These are phyloP conservation scores for Flaveria trinervia DNA, from an alignment of 129 eudicot genomes.

Conservation along the genomic window DNA sequence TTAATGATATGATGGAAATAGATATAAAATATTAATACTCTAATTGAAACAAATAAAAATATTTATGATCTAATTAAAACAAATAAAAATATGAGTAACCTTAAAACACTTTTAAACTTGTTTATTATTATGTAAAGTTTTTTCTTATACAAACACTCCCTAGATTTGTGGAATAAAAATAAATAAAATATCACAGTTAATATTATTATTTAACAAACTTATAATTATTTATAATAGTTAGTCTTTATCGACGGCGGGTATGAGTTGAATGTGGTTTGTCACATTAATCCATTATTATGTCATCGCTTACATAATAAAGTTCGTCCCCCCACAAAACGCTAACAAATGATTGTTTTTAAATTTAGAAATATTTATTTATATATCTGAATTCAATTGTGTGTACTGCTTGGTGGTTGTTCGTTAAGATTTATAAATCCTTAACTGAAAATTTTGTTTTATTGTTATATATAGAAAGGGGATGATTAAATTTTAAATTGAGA, in stretches of 20 bases:
- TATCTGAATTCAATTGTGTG: background rate
- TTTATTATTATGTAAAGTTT: no score
- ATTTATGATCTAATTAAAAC: no score
- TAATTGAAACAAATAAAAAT: no score
- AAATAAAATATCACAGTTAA: background rate
- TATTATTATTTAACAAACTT: background rate
- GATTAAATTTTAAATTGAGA: no score
- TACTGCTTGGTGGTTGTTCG: background rate
- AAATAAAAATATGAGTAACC: no score
- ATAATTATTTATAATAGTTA: background rate
- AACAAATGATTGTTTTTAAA: background rate
- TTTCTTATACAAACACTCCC: no score
- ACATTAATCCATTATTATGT: constrained; percentile 5
- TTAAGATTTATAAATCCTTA: background rate
- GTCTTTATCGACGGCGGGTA: background rate
- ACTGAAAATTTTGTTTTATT: background rate
- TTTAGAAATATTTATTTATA: background rate
- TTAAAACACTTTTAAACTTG: no score
- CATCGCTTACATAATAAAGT: constrained; percentile 41
- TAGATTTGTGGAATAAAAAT: background rate
- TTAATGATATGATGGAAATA: no score
- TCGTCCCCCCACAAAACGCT: background rate
- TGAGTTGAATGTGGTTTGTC: background rate
- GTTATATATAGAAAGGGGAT: background rate
- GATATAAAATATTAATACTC: no score